Conservation (phyloP, 2,329 filamentous ascomycete genomes). For the Talaromyces islandicus region DNA sequence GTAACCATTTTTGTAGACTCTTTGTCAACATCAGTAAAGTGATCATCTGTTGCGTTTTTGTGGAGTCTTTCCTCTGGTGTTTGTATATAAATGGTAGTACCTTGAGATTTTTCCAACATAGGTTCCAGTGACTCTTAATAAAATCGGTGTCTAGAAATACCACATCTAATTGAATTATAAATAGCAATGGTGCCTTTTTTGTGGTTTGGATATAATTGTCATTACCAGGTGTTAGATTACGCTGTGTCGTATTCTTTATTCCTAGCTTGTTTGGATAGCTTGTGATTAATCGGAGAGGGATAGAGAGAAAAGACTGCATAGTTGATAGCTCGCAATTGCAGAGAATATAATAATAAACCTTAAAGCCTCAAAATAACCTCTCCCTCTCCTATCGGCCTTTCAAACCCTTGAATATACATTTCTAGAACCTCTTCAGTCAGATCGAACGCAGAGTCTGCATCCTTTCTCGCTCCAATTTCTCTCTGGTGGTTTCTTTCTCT, state of each 20-base stretch:
- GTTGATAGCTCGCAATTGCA: not conserved
- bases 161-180: not conserved
- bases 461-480: conserved; percentile 1
- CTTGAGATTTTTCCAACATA: not conserved
- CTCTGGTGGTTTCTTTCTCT: conserved; percentile 9
- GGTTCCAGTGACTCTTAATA: not conserved
- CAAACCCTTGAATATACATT: conserved; percentile 12
- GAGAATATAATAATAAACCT: not conserved
- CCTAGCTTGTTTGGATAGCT: no score
- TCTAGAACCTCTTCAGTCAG: conserved; percentile 11
- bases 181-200: not conserved
- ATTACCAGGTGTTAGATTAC: not conserved
- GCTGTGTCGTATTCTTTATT: no score
- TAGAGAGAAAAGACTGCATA: no score
- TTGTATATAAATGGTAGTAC: not conserved
- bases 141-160: not conserved
- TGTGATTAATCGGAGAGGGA: no score
- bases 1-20: no score
- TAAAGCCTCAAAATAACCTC: conserved; percentile 1
- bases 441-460: conserved; percentile 12
- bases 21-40: no score
- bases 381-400: conserved; percentile 10
- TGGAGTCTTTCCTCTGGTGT: not conserved
- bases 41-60: no score
- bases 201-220: not conserved